These are phyloP conservation scores for Sarocladium kiliense DNA, from an alignment of 2,329 filamentous ascomycete genomes.

Conservation along the genomic window DNA sequence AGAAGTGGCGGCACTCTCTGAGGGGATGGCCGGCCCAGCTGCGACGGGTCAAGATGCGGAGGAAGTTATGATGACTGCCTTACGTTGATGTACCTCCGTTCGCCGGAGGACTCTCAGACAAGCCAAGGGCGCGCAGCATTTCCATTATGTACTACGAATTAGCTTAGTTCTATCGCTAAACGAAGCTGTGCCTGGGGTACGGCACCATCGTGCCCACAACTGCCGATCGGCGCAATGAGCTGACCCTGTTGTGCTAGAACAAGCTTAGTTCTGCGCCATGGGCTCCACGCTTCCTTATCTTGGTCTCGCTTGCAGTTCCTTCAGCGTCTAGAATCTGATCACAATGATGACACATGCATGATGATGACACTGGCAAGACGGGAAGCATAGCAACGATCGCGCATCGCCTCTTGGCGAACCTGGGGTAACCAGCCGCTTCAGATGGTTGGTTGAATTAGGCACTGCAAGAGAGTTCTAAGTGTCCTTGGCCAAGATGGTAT, in stretches of 20 bases:
- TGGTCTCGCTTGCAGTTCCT: neutral
- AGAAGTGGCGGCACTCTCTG: too few relatives aligned
- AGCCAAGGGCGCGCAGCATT: neutral
- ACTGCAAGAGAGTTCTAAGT: neutral
- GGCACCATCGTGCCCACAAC: neutral
- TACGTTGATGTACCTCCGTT: neutral
- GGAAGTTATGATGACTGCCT: neutral
- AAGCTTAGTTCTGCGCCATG: neutral
- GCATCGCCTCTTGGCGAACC: neutral
- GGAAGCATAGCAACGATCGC: neutral
- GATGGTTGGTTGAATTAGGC: neutral
- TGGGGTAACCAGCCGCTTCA: neutral
- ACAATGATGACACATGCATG: neutral
- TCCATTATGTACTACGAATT: slow-evolving; percentile 4
- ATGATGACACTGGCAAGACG: neutral
- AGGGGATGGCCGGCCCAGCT: too few relatives aligned
- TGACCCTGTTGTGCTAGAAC: neutral
- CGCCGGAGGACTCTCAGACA: neutral
- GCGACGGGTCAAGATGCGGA: too few relatives aligned
- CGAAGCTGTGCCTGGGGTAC: neutral
- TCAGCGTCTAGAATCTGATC: neutral
- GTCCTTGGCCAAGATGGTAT: too few relatives aligned
- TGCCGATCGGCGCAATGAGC: neutral
- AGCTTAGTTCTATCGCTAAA: neutral
- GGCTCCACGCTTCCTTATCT: neutral